These are phyloP conservation scores for Plasmodium fragile DNA, from an alignment of 169 alveolate genomes.

Conservation along the genomic window DNA sequence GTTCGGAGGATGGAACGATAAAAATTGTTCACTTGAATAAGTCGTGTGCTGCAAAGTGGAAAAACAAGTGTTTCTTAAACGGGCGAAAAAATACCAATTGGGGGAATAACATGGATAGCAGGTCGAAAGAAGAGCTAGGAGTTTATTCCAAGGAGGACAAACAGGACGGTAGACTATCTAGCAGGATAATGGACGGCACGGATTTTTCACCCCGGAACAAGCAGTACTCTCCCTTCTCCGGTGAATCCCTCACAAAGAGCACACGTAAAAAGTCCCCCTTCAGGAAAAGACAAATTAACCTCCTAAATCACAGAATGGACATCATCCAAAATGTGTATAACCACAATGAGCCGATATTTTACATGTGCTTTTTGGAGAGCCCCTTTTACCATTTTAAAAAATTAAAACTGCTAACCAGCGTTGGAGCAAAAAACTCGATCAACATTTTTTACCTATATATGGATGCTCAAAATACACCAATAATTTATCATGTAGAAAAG, in stretches of 20 bases:
- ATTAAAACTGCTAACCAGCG: constrained; percentile 33
- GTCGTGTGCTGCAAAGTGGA: not conserved
- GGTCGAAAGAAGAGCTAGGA: not conserved
- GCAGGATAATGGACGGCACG: not conserved
- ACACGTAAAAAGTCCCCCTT: not conserved
- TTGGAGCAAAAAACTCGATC: constrained; percentile 69
- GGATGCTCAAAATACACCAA: constrained; percentile 16
- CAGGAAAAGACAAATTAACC: not conserved
- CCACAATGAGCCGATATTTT: constrained; percentile 68
- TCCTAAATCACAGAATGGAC: not conserved
- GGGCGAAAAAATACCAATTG: not conserved
- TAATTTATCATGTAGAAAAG: constrained; percentile 69
- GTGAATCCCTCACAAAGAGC: not conserved
- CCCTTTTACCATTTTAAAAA: constrained; percentile 34
- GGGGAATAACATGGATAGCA: not conserved
- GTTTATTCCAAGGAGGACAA: not conserved
- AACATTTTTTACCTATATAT: constrained; percentile 32
- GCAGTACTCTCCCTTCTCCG: not conserved
- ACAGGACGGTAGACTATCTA: not conserved
- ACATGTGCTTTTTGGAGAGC: constrained; percentile 38
- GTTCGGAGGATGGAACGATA: constrained; percentile 65
- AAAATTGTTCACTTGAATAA: constrained; percentile 13
- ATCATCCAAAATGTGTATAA: constrained; percentile 45
- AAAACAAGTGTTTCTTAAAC: not conserved
- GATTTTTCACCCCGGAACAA: not conserved